Percentiles rank a stretch among this genome's conserved stretches.
These are phyloP conservation scores for Delitschia confertaspora DNA, from an alignment of 495 filamentous ascomycete genomes.

Conservation along the genomic window DNA sequence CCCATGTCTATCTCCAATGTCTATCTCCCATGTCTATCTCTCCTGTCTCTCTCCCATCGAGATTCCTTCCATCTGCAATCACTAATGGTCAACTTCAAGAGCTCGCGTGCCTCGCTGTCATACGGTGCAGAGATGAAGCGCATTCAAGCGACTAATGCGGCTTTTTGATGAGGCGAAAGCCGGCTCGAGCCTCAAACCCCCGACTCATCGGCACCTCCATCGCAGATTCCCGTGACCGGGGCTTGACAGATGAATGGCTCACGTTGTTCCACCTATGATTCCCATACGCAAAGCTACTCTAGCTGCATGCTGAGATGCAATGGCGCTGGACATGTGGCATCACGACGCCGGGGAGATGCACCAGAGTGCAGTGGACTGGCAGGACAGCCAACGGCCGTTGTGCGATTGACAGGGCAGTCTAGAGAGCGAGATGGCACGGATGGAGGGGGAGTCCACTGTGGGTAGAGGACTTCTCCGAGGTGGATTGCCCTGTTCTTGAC, in stretches of 20 bases:
- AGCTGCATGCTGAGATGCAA: too few species aligned
- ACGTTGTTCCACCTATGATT: neutral
- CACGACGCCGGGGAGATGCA: slow-evolving; percentile 10
- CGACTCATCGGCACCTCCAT: too few species aligned
- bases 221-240: too few species aligned
- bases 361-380: slow-evolving; percentile 8
- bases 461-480: slow-evolving; percentile 32
- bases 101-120: too few species aligned
- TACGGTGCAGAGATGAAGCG: neutral
- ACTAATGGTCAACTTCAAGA: too few species aligned
- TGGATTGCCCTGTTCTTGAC: neutral
- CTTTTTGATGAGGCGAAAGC: neutral
- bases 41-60: too few species aligned
- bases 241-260: too few species aligned
- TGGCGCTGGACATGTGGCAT: slow-evolving; percentile 24
- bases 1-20: too few species aligned
- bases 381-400: slow-evolving; percentile 21
- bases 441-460: too few species aligned
- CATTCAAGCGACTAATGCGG: neutral
- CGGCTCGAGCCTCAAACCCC: neutral
- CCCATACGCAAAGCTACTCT: neutral
- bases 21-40: too few species aligned
- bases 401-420: slow-evolving; percentile 17
- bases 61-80: too few species aligned
- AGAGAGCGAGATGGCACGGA: too few species aligned